Evolutionary conservation across 805 yeast species (phyloP).

Genomic region (Torulaspora gathmanii): DNA sequence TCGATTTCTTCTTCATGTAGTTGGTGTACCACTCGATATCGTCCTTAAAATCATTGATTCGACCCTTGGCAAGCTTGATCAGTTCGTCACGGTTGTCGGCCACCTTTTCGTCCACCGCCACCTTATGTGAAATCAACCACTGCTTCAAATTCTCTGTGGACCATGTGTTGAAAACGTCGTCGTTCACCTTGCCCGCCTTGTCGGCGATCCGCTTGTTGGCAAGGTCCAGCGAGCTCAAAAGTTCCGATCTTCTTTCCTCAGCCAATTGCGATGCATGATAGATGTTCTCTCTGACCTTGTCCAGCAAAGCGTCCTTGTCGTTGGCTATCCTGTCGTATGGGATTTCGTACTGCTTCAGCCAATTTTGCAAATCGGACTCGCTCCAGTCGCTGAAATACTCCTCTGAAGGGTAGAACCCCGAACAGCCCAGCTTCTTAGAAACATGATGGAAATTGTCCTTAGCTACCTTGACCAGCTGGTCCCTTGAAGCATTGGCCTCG

Average conservation of each 20-base stretch:
- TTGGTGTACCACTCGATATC: slow-evolving; percentile 41
- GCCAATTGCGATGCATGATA: slow-evolving; percentile 40
- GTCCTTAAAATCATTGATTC: slow-evolving; percentile 35
- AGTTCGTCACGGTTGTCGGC: slow-evolving; percentile 37
- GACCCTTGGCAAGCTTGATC: slow-evolving; percentile 34
- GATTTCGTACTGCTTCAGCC: slow-evolving; percentile 47
- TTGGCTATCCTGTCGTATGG: slow-evolving; percentile 37
- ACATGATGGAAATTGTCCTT: slow-evolving; percentile 41
- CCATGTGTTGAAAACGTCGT: slow-evolving; percentile 49
- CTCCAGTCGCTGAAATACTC: slow-evolving; percentile 55
- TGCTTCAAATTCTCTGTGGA: slow-evolving; percentile 48
- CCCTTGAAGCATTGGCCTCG: slow-evolving; percentile 32
- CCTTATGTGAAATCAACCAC: slow-evolving; percentile 49
- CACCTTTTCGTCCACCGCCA: slow-evolving; percentile 36
- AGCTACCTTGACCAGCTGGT: slow-evolving; percentile 42
- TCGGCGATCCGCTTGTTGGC: slow-evolving; percentile 38
- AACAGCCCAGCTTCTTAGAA: slow-evolving; percentile 35
- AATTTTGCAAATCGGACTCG: slow-evolving; percentile 42
- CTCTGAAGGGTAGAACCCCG: slow-evolving; percentile 46
- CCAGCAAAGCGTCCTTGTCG: slow-evolving; percentile 44
- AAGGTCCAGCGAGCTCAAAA: slow-evolving; percentile 41
- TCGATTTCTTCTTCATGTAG: slow-evolving; percentile 29
- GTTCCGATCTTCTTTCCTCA: slow-evolving; percentile 37
- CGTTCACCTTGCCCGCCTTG: slow-evolving; percentile 39
- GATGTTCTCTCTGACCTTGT: slow-evolving; percentile 43